Evolutionary conservation across 2,329 filamentous ascomycete genomes (phyloP).

Genomic region (Cordyceps militaris): DNA sequence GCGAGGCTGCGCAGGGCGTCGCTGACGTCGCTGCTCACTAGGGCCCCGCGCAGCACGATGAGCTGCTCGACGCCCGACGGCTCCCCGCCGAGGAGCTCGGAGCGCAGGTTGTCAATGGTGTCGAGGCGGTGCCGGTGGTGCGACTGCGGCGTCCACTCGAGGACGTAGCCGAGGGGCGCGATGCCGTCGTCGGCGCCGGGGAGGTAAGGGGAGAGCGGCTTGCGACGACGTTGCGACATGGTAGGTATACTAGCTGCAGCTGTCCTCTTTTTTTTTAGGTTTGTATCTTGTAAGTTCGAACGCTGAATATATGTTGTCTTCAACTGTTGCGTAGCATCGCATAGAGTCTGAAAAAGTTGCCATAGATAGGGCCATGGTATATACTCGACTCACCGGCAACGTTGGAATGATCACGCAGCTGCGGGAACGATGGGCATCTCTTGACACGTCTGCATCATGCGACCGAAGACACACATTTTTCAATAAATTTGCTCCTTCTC

Average conservation of each 20-base stretch:
- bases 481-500: neutral
- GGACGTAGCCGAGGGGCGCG: slow-evolving; percentile 14
- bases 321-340: neutral
- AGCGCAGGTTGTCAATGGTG: slow-evolving; percentile 13
- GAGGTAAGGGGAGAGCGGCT: neutral
- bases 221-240: slow-evolving; percentile 8
- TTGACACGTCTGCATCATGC: neutral
- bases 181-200: slow-evolving; percentile 4
- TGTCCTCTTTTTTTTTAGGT: neutral
- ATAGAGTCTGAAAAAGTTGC: neutral
- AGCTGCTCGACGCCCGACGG: slow-evolving; percentile 6
- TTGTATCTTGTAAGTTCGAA: neutral
- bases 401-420: slow-evolving; percentile 1
- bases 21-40: neutral
- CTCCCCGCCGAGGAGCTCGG: slow-evolving; percentile 11
- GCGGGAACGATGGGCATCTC: neutral
- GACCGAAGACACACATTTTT: neutral
- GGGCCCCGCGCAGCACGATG: neutral
- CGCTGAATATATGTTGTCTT: neutral
- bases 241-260: neutral
- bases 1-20: slow-evolving; percentile 8
- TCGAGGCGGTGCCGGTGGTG: slow-evolving; percentile 13
- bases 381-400: neutral
- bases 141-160: slow-evolving; percentile 13
- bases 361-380: neutral